These are phyloP conservation scores for Zygoascus tannicola DNA, from an alignment of 805 yeast genomes.

Conservation along the genomic window DNA sequence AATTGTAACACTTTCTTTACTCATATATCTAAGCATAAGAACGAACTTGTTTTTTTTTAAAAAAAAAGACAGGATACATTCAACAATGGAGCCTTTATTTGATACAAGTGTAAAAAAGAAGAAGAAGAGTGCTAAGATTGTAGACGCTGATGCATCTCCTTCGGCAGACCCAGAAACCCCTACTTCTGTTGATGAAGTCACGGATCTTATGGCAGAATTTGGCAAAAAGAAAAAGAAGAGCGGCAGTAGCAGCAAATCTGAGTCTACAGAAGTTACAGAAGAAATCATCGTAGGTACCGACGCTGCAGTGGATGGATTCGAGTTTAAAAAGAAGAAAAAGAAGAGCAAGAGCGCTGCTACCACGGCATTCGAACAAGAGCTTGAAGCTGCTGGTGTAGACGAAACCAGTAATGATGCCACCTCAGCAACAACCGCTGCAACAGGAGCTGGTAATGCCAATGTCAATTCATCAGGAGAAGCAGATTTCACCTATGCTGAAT, in stretches of 20 bases:
- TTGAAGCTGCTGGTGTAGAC: constrained; percentile 82
- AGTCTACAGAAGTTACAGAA: constrained; percentile 33
- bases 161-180: too few relatives aligned
- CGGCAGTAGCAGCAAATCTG: constrained; percentile 22
- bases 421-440: constrained; percentile 12
- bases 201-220: constrained; percentile 66
- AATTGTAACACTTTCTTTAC: too few relatives aligned
- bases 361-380: constrained; percentile 78
- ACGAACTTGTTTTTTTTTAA: too few relatives aligned
- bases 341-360: constrained; percentile 37
- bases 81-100: constrained; percentile 22
- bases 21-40: too few relatives aligned
- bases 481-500: constrained; percentile 65
- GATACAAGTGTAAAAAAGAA: constrained; percentile 27
- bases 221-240: constrained; percentile 51
- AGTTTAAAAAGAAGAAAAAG: constrained; percentile 43
- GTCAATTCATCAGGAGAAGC: constrained; percentile 29
- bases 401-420: constrained; percentile 31
- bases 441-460: constrained; percentile 25
- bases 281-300: constrained; percentile 41
- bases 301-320: constrained; percentile 37
- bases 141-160: constrained; percentile 13
- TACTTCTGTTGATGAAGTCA: constrained; percentile 33
- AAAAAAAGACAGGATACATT: too few relatives aligned
- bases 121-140: constrained; percentile 29